Percentiles rank a stretch among this genome's conserved stretches.
Evolutionary conservation across 805 yeast genomes (phyloP).

Genomic region (Blastobotrys parvus): DNA sequence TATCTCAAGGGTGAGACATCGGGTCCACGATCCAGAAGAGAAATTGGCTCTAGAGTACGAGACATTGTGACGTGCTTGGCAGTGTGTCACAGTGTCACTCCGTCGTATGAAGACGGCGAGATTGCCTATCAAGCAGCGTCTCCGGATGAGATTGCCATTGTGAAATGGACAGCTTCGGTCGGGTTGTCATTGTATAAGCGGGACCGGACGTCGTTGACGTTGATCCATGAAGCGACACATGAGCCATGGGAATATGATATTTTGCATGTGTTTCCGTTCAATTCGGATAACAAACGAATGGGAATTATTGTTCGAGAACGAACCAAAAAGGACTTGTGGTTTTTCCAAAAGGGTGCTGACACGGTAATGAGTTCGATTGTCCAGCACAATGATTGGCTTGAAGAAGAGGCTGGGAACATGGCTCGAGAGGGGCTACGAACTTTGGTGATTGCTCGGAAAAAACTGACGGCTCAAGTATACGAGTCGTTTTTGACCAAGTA

Average conservation of each 20-base stretch:
- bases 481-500: constrained; percentile 59
- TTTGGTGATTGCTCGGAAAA: constrained; percentile 84
- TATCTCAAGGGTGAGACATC: constrained; percentile 37
- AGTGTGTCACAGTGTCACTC: constrained; percentile 96
- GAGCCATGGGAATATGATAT: constrained; percentile 48
- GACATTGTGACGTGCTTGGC: constrained; percentile 79
- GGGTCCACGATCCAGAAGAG: constrained; percentile 47
- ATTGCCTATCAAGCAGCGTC: constrained; percentile 93
- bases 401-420: constrained; percentile 96
- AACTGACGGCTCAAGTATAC: constrained; percentile 44
- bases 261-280: constrained; percentile 84
- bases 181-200: constrained; percentile 76
- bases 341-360: constrained; percentile 92
- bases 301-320: constrained; percentile 71
- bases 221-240: constrained; percentile 55
- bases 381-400: constrained; percentile 86
- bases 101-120: constrained; percentile 71
- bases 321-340: constrained; percentile 65
- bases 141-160: constrained; percentile 97
- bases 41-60: constrained; percentile 64
- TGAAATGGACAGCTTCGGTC: constrained; percentile 77
- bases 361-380: constrained; percentile 85
- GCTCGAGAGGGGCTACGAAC: constrained; percentile 97
- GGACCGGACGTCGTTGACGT: constrained; percentile 67
- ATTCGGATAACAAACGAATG: constrained; percentile 94